Percentiles rank a stretch among this genome's conserved stretches.
Conservation (phyloP, 768 basidiomycete species). For the Chiua virens region DNA sequence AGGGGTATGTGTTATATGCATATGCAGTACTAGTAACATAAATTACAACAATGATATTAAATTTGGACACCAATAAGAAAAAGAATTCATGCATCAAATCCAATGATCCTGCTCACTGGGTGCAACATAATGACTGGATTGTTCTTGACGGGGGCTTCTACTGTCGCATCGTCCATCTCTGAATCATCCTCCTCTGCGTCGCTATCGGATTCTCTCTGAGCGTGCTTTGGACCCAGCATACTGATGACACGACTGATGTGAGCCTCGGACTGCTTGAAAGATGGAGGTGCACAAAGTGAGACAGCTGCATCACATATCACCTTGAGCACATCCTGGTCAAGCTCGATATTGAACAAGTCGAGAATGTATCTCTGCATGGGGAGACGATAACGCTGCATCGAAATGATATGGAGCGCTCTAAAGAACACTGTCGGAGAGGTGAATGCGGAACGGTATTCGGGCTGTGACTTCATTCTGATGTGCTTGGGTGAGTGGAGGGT, state of each 20-base stretch:
- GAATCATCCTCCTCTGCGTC: constrained; percentile 56
- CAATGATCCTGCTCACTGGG: constrained; percentile 59
- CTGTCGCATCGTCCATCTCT: constrained; percentile 44
- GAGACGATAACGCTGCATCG: constrained; percentile 85
- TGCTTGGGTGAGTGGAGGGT: background rate
- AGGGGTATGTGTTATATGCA: constrained; percentile 8
- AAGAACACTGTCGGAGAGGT: constrained; percentile 76
- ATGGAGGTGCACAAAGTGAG: constrained; percentile 48
- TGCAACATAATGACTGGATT: constrained; percentile 56
- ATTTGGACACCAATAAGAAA: background rate
- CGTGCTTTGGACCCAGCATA: constrained; percentile 57
- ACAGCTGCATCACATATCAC: constrained; percentile 53
- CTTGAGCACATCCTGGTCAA: constrained; percentile 61
- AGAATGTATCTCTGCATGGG: constrained; percentile 91
- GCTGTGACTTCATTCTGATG: constrained; percentile 71
- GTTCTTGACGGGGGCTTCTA: constrained; percentile 40
- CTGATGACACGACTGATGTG: constrained; percentile 52
- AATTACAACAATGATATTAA: constrained; percentile 19
- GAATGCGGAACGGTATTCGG: constrained; percentile 75
- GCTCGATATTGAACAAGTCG: constrained; percentile 85
- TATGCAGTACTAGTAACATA: constrained; percentile 18
- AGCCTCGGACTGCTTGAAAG: constrained; percentile 43
- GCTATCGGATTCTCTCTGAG: constrained; percentile 56
- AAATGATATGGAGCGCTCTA: constrained; percentile 84
- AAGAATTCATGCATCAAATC: constrained; percentile 42